Evolutionary conservation across 768 basidiomycete genomes (phyloP).

Genomic region (Leccinellum luteum): DNA sequence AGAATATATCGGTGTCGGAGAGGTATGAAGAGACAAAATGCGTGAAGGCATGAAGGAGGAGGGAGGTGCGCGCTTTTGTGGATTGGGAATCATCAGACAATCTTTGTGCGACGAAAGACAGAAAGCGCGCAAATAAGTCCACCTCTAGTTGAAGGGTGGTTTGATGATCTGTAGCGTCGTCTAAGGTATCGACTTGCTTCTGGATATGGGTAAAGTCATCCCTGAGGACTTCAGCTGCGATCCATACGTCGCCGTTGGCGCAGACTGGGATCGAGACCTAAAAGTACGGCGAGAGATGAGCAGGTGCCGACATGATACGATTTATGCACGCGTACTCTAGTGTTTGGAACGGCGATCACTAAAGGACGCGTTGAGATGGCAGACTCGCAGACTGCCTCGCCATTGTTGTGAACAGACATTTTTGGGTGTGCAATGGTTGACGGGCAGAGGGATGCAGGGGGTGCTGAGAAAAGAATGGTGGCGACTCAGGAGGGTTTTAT

Average conservation of each 20-base stretch:
- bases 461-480: slow-evolving; percentile 7
- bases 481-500: slow-evolving; percentile 16
- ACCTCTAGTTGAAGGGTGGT: slow-evolving; percentile 62
- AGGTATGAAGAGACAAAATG: slow-evolving; percentile 81
- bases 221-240: slow-evolving; percentile 84
- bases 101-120: slow-evolving; percentile 69
- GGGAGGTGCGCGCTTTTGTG: slow-evolving; percentile 49
- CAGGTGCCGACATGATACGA: not conserved
- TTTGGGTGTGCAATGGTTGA: slow-evolving; percentile 13
- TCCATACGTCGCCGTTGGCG: slow-evolving; percentile 81
- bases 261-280: slow-evolving; percentile 88
- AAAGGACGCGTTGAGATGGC: slow-evolving; percentile 37
- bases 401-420: slow-evolving; percentile 33
- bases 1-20: slow-evolving; percentile 71
- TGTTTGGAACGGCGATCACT: slow-evolving; percentile 30
- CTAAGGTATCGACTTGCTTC: slow-evolving; percentile 54
- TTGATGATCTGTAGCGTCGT: slow-evolving; percentile 50
- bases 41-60: slow-evolving; percentile 73
- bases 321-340: slow-evolving; percentile 33
- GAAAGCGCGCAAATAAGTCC: slow-evolving; percentile 80
- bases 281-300: slow-evolving; percentile 5
- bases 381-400: slow-evolving; percentile 28
- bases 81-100: slow-evolving; percentile 55
- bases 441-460: not conserved
- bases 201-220: slow-evolving; percentile 81